Evolutionary conservation across 169 alveolate genomes (phyloP).

Genomic region (Eimeria maxima): DNA sequence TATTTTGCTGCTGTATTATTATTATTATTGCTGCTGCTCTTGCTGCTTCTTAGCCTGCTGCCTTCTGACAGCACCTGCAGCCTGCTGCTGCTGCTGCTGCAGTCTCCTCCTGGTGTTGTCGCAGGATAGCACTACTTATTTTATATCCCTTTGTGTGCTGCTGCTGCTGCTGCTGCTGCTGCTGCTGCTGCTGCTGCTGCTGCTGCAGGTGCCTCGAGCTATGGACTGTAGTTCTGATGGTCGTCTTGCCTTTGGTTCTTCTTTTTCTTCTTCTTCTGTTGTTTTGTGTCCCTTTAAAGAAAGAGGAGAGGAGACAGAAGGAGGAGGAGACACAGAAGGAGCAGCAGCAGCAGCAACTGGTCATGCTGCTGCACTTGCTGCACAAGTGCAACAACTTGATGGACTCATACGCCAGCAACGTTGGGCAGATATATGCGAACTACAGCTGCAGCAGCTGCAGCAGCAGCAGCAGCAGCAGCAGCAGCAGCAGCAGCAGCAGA

Average conservation of each 20-base stretch:
- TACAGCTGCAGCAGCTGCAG: constrained; percentile 50
- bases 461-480: constrained; percentile 1
- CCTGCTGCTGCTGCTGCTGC: neutral
- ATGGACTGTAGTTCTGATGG: neutral
- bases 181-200: constrained; percentile 70
- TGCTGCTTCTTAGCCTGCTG: constrained; percentile 2
- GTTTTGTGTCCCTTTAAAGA: neutral
- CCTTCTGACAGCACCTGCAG: too few species aligned
- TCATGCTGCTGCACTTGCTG: constrained; percentile 27
- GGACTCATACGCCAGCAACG: constrained; percentile 32
- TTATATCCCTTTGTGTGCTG: neutral
- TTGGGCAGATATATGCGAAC: constrained; percentile 19
- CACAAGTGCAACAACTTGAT: constrained; percentile 61
- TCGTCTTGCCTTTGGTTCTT: constrained; percentile 5
- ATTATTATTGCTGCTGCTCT: neutral
- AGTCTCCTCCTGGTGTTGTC: neutral
- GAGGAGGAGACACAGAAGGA: neutral
- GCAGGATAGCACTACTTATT: neutral
- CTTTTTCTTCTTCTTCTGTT: neutral
- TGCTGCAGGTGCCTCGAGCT: constrained; percentile 46
- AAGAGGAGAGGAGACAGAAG: neutral
- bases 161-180: constrained; percentile 3
- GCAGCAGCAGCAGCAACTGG: neutral
- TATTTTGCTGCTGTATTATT: too few species aligned
- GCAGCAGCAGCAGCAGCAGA: too few species aligned